Evolutionary conservation across 768 basidiomycete species (phyloP).

Genomic region (Crassisporium funariophilum): DNA sequence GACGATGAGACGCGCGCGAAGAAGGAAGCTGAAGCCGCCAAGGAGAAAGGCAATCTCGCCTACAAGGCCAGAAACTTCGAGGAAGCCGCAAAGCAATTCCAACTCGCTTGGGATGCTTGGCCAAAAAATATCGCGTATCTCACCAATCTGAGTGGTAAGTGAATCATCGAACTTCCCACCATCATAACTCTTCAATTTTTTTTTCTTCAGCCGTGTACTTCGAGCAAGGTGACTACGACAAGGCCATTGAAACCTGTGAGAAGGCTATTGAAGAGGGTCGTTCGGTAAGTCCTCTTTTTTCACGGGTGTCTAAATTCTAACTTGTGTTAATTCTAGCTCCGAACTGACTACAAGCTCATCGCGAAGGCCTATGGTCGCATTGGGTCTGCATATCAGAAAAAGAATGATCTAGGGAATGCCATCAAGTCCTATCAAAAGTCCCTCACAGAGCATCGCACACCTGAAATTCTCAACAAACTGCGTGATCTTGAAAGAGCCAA

Average conservation of each 20-base stretch:
- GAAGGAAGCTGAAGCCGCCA: slow-evolving; percentile 77
- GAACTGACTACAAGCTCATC: slow-evolving; percentile 92
- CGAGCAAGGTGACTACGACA: slow-evolving; percentile 91
- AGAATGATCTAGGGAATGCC: slow-evolving; percentile 72
- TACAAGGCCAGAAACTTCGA: slow-evolving; percentile 89
- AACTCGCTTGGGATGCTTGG: slow-evolving; percentile 90
- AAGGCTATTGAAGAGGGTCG: slow-evolving; percentile 98
- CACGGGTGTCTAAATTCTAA: neutral
- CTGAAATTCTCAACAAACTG: slow-evolving; percentile 88
- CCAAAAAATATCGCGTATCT: slow-evolving; percentile 94
- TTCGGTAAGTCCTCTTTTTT: slow-evolving; percentile 42
- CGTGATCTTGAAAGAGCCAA: slow-evolving; percentile 80
- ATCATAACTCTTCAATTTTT: slow-evolving; percentile 1
- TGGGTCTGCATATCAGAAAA: slow-evolving; percentile 83
- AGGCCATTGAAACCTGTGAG: slow-evolving; percentile 88
- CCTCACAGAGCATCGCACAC: slow-evolving; percentile 94
- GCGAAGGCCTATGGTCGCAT: slow-evolving; percentile 94
- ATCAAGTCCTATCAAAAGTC: slow-evolving; percentile 94
- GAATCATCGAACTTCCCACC: neutral
- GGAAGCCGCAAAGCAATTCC: slow-evolving; percentile 73
- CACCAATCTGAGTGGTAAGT: slow-evolving; percentile 82
- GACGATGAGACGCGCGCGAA: slow-evolving; percentile 71
- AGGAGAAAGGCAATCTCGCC: slow-evolving; percentile 74
- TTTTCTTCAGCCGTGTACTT: slow-evolving; percentile 76
- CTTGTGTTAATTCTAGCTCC: slow-evolving; percentile 47